Evolutionary conservation across 768 basidiomycete genomes (phyloP).

Genomic region (Trametes meyenii): DNA sequence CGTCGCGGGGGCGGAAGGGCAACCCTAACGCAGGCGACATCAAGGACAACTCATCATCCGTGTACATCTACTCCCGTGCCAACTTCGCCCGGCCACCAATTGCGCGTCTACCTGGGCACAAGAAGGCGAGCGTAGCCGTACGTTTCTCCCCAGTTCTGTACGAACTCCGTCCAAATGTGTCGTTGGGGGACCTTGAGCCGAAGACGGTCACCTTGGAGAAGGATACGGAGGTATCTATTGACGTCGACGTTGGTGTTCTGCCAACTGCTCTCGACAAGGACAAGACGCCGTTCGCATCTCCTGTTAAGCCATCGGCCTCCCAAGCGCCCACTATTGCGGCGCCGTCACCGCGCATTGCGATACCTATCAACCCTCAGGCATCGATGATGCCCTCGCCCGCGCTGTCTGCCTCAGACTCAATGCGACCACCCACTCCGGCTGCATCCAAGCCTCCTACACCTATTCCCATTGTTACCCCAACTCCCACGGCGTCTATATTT

Average conservation of each 20-base stretch:
- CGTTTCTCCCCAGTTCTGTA: slow-evolving; percentile 92
- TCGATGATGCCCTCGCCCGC: slow-evolving; percentile 53
- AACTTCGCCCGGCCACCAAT: slow-evolving; percentile 93
- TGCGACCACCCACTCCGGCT: slow-evolving; percentile 64
- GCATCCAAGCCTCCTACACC: slow-evolving; percentile 59
- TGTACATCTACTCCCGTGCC: slow-evolving; percentile 94
- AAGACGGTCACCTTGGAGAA: slow-evolving; percentile 68
- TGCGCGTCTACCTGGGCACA: slow-evolving; percentile 94
- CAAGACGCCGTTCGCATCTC: slow-evolving; percentile 19
- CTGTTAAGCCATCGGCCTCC: slow-evolving; percentile 21
- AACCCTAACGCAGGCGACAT: slow-evolving; percentile 46
- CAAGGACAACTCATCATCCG: slow-evolving; percentile 53
- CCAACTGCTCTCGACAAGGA: slow-evolving; percentile 15
- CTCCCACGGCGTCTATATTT: slow-evolving; percentile 69
- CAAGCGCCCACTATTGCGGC: slow-evolving; percentile 39
- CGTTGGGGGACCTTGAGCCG: slow-evolving; percentile 42
- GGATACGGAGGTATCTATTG: slow-evolving; percentile 60
- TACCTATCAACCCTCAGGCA: slow-evolving; percentile 23
- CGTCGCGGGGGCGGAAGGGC: slow-evolving; percentile 60
- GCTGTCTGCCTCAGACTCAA: slow-evolving; percentile 48
- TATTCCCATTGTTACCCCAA: slow-evolving; percentile 35
- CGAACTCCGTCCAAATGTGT: slow-evolving; percentile 73
- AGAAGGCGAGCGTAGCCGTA: slow-evolving; percentile 93
- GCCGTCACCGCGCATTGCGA: slow-evolving; percentile 49
- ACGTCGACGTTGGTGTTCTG: slow-evolving; percentile 49